These are phyloP conservation scores for Fusarium brevicatenulatum DNA, from an alignment of 2,329 filamentous ascomycete species.

Conservation along the genomic window DNA sequence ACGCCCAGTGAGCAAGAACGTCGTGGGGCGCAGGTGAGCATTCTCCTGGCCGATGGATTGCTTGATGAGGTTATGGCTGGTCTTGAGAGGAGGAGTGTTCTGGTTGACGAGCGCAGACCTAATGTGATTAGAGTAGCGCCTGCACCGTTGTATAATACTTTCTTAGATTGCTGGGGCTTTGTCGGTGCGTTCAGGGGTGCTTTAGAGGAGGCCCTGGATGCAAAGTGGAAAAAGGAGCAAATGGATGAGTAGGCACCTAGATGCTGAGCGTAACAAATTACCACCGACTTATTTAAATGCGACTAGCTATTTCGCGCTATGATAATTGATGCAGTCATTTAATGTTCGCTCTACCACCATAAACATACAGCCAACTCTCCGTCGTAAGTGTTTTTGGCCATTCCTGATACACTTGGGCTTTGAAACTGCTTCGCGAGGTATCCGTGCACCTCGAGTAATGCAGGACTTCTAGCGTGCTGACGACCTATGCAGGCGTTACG, in stretches of 20 bases:
- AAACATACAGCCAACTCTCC: neutral
- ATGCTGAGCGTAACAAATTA: neutral
- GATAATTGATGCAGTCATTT: neutral
- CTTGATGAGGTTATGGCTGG: constrained; percentile 71
- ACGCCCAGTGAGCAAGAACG: constrained; percentile 71
- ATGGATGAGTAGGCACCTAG: constrained; percentile 18
- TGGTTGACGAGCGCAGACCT: constrained; percentile 83
- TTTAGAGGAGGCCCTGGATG: constrained; percentile 39
- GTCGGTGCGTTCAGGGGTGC: constrained; percentile 43
- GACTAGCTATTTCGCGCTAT: neutral
- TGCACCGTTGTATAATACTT: constrained; percentile 82
- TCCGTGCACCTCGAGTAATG: neutral
- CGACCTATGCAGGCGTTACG: no score
- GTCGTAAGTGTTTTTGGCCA: neutral
- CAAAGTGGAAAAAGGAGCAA: constrained; percentile 27
- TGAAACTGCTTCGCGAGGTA: neutral
- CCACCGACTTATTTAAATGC: neutral
- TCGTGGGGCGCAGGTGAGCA: constrained; percentile 80
- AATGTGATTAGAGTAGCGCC: constrained; percentile 84
- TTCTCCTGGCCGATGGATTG: constrained; percentile 71
- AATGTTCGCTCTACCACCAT: no score
- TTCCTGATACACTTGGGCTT: neutral
- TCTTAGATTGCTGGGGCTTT: constrained; percentile 64
- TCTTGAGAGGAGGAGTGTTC: constrained; percentile 72
- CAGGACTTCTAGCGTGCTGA: neutral